Percentiles rank a stretch among this genome's conserved stretches.
Evolutionary conservation across 1,139 yeast genomes (phyloP).

Genomic region (Suhomyces bokatorum): DNA sequence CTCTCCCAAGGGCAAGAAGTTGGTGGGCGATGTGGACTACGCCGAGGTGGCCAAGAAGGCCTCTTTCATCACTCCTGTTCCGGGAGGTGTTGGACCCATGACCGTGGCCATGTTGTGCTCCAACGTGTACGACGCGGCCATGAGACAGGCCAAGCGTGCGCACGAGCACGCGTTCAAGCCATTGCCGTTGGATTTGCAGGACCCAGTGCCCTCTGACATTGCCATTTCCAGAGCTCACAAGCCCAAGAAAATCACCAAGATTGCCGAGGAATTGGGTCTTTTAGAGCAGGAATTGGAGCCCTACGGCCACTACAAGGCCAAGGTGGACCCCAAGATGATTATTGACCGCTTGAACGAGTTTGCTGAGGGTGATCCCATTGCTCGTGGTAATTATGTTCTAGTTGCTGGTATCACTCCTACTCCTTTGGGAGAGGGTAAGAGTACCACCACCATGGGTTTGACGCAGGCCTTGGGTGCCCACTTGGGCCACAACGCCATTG

Average conservation of each 20-base stretch:
- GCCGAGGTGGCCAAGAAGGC: slow-evolving; percentile 67
- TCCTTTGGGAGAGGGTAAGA: slow-evolving; percentile 97
- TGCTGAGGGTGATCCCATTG: slow-evolving; percentile 46
- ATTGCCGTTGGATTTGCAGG: slow-evolving; percentile 60
- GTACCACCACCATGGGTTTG: slow-evolving; percentile 94
- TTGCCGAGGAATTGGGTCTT: slow-evolving; percentile 85
- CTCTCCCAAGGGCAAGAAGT: slow-evolving; percentile 72
- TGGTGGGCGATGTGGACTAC: slow-evolving; percentile 94
- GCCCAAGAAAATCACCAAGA: slow-evolving; percentile 80
- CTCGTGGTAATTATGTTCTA: slow-evolving; percentile 83
- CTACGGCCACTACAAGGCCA: slow-evolving; percentile 90
- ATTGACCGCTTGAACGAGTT: slow-evolving; percentile 58
- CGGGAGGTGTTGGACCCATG: slow-evolving; percentile 99
- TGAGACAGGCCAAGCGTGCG: slow-evolving; percentile 50
- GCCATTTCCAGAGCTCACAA: slow-evolving; percentile 88
- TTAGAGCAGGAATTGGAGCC: slow-evolving; percentile 83
- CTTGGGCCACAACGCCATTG: slow-evolving; percentile 81
- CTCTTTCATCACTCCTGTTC: slow-evolving; percentile 87
- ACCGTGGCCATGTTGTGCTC: slow-evolving; percentile 89
- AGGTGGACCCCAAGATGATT: slow-evolving; percentile 64
- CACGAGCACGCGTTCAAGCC: slow-evolving; percentile 54
- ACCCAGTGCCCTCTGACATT: slow-evolving; percentile 92
- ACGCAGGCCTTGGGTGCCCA: slow-evolving; percentile 97
- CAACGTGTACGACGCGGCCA: slow-evolving; percentile 67
- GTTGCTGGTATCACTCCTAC: slow-evolving; percentile 99